Evolutionary conservation across 2,329 filamentous ascomycete species (phyloP).

Genomic region (Aschersonia sp.): DNA sequence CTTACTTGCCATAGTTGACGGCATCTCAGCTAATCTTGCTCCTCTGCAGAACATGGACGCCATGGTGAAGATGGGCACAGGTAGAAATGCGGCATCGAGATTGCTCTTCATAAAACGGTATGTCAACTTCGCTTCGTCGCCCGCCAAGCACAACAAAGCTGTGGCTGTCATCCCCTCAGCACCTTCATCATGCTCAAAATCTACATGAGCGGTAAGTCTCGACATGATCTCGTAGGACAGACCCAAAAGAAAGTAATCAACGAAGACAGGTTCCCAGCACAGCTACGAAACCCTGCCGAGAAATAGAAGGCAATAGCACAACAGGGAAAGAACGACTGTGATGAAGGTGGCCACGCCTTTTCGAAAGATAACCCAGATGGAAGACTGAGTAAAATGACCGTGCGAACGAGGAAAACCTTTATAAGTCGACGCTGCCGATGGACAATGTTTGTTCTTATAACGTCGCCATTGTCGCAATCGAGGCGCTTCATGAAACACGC

Average conservation of each 20-base stretch:
- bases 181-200: not conserved
- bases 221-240: not conserved
- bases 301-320: too few relatives aligned
- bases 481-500: not conserved
- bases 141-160: not conserved
- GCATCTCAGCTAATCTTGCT: not conserved
- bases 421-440: too few relatives aligned
- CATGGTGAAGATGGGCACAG: not conserved
- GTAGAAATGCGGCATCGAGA: not conserved
- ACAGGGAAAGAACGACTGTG: too few relatives aligned
- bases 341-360: too few relatives aligned
- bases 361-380: too few relatives aligned
- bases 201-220: not conserved
- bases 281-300: too few relatives aligned
- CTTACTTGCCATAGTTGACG: not conserved
- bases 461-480: too few relatives aligned
- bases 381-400: too few relatives aligned
- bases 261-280: too few relatives aligned
- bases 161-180: not conserved
- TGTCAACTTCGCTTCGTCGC: not conserved
- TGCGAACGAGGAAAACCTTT: too few relatives aligned
- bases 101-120: not conserved
- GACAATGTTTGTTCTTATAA: too few relatives aligned
- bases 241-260: not conserved
- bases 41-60: not conserved